Conservation (phyloP, 2,329 filamentous ascomycete species). For the Pseudogymnoascus sp. region DNA sequence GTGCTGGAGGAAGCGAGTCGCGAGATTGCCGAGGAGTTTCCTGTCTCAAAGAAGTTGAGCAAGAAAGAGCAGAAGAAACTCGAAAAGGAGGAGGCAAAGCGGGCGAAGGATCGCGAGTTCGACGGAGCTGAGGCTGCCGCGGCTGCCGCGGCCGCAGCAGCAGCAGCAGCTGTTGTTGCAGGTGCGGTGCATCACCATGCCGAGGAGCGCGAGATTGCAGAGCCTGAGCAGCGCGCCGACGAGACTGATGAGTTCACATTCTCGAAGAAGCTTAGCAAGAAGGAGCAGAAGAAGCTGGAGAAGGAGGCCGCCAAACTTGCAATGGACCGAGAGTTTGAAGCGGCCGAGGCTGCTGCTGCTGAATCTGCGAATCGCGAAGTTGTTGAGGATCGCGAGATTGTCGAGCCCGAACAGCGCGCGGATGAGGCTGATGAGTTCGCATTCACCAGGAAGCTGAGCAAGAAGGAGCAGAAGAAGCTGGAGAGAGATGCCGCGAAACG, state of each 20-base stretch:
- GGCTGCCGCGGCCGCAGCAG: neutral
- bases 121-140: neutral
- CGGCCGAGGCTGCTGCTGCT: neutral
- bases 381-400: neutral
- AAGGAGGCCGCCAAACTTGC: conserved; percentile 28
- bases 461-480: conserved; percentile 12
- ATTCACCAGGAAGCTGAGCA: conserved; percentile 16
- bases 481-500: conserved; percentile 14
- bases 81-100: conserved; percentile 33
- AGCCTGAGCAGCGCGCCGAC: neutral
- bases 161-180: neutral
- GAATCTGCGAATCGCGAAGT: neutral
- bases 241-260: conserved; percentile 16
- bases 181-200: neutral
- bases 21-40: conserved; percentile 25
- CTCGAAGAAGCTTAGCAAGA: conserved; percentile 28
- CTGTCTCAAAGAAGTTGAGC: conserved; percentile 23
- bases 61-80: conserved; percentile 36
- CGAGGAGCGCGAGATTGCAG: conserved; percentile 5
- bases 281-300: conserved; percentile 36
- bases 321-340: conserved; percentile 18
- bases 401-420: neutral
- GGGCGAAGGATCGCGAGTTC: conserved; percentile 17
- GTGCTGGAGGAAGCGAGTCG: conserved; percentile 28
- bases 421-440: conserved; percentile 13